A percentile compares a stretch with the other conserved stretches of the same genome.
phyloP scores from a whole-genome alignment of 805 yeast species.

The Starmera quercuum region DNA sequence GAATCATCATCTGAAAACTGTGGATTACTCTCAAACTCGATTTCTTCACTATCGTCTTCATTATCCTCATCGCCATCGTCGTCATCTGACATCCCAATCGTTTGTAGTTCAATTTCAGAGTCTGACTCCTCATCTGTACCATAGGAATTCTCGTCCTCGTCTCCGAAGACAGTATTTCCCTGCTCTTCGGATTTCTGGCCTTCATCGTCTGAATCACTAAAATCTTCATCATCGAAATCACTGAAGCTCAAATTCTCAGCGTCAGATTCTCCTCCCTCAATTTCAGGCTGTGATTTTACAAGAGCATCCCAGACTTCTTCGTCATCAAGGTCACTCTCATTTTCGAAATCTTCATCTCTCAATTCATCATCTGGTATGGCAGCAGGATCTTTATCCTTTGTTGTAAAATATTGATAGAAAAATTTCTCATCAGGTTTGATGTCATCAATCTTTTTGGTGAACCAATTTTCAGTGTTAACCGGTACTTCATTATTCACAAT shows the following conservation, averaged over 20 bases:
- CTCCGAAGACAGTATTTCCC: constrained; percentile 25
- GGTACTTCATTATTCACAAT: constrained; percentile 43
- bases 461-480: constrained; percentile 83
- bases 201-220: constrained; percentile 58
- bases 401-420: constrained; percentile 76
- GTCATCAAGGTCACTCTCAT: constrained; percentile 45
- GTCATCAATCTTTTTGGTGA: constrained; percentile 49
- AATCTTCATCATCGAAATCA: constrained; percentile 49
- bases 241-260: constrained; percentile 29
- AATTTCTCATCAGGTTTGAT: constrained; percentile 84
- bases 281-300: constrained; percentile 66
- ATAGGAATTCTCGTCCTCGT: constrained; percentile 36
- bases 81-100: constrained; percentile 22
- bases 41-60: constrained; percentile 15
- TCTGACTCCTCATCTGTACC: constrained; percentile 23
- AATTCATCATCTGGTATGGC: constrained; percentile 23
- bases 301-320: constrained; percentile 79
- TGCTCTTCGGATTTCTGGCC: constrained; percentile 16
- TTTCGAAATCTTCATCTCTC: constrained; percentile 28
- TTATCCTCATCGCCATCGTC: constrained; percentile 19
- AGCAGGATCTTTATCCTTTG: constrained; percentile 38
- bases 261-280: constrained; percentile 43
- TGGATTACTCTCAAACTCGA: constrained; percentile 21
- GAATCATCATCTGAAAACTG: constrained; percentile 28
- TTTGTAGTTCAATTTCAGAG: constrained; percentile 32